Conservation (phyloP, 495 filamentous ascomycete genomes). For the Penicillium coffeae region DNA sequence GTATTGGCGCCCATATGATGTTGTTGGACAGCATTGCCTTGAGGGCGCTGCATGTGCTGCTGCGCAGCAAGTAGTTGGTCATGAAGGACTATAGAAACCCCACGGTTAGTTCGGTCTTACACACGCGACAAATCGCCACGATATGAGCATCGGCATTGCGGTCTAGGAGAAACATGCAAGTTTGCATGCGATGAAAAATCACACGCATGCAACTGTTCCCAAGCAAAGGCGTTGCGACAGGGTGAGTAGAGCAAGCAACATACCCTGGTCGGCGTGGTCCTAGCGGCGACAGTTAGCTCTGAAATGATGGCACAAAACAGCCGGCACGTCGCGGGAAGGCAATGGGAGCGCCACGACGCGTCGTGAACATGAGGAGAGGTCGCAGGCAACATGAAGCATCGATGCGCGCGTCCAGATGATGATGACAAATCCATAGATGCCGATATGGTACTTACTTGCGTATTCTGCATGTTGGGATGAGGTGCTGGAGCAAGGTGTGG, state of each 20-base stretch:
- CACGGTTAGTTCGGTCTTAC: not conserved
- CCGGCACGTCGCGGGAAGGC: constrained; percentile 8
- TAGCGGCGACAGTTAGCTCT: constrained; percentile 20
- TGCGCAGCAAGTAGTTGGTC: constrained; percentile 52
- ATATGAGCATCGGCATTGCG: too few relatives aligned
- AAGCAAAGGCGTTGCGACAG: not conserved
- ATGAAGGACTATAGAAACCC: constrained; percentile 44
- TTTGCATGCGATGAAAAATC: not conserved
- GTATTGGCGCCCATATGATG: constrained; percentile 42
- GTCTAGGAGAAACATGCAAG: not conserved
- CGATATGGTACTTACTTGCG: constrained; percentile 49
- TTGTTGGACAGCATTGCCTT: constrained; percentile 30
- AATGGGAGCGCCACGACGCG: constrained; percentile 11
- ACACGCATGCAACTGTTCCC: not conserved
- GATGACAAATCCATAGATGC: constrained; percentile 42
- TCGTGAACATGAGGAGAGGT: constrained; percentile 4
- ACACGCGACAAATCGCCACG: not conserved
- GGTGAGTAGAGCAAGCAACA: constrained; percentile 18
- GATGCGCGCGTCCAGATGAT: constrained; percentile 2
- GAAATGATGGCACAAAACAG: not conserved
- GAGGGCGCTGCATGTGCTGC: constrained; percentile 39
- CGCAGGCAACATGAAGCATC: too few relatives aligned
- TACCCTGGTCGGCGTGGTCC: constrained; percentile 54
- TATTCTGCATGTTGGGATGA: constrained; percentile 54
- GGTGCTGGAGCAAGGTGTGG: constrained; percentile 55